phyloP scores from a whole-genome alignment of 2,329 filamentous ascomycete genomes.

The Allantophomopsis lycopodina region DNA sequence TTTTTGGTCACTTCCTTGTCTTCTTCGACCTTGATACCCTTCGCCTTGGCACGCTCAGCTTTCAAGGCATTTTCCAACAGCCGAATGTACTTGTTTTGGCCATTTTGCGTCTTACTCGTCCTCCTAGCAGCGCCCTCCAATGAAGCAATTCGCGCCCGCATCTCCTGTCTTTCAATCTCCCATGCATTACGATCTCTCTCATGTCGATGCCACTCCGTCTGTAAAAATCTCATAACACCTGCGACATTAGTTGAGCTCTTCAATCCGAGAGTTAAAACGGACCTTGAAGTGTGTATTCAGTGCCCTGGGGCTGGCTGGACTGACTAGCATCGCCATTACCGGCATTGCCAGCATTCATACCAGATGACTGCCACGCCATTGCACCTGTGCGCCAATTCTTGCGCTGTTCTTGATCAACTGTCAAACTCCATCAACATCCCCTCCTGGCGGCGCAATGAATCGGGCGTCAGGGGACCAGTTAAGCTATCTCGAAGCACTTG shows the following conservation, averaged over 20 bases:
- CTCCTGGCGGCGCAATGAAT: too few relatives aligned
- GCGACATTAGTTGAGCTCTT: slow-evolving; percentile 42
- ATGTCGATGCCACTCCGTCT: slow-evolving; percentile 98
- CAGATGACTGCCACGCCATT: slow-evolving; percentile 62
- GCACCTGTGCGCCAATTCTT: too few relatives aligned
- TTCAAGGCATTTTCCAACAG: slow-evolving; percentile 83
- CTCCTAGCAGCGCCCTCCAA: slow-evolving; percentile 83
- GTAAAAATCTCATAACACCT: slow-evolving; percentile 98
- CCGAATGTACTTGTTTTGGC: slow-evolving; percentile 76
- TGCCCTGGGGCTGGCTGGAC: slow-evolving; percentile 38
- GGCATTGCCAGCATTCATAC: slow-evolving; percentile 24
- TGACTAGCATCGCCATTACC: slow-evolving; percentile 15
- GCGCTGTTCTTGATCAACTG: too few relatives aligned
- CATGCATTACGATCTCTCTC: slow-evolving; percentile 95
- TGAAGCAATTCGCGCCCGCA: slow-evolving; percentile 93
- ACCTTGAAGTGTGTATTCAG: slow-evolving; percentile 64
- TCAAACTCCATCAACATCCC: too few relatives aligned
- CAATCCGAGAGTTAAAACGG: slow-evolving; percentile 5
- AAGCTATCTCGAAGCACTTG: too few relatives aligned
- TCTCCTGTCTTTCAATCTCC: slow-evolving; percentile 98
- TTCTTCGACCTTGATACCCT: slow-evolving; percentile 36
- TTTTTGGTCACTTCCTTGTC: slow-evolving; percentile 30
- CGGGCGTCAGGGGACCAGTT: too few relatives aligned
- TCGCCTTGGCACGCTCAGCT: slow-evolving; percentile 63
- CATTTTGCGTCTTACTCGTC: slow-evolving; percentile 77